Base-by-base conservation (phyloP, 352 stramenopile genomes). In the Globisporangium acanthophoron region DNA sequence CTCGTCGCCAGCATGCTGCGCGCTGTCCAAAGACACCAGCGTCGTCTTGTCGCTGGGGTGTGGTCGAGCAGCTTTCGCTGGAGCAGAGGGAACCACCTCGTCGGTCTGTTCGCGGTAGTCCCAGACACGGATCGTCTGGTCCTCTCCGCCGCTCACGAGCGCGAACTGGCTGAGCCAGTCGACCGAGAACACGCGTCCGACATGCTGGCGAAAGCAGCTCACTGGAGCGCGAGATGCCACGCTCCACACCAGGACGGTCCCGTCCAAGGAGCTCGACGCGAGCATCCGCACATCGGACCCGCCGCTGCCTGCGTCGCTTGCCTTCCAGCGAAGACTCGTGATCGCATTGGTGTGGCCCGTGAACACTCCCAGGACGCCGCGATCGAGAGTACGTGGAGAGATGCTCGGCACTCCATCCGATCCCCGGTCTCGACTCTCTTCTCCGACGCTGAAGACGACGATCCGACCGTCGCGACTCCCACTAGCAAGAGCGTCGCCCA, bases 61-160 rank as follows among this genome's bases (percentile, higher is more conserved):
- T 33, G n/a, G 7, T 51, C 29, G 3, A 5, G n/a, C n/a, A 31
- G 33, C 21, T 16, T 41, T 49, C 29, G 33, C 8, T 4, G 9
- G 15, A 21, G 24, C 24, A 1, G 7, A 18, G 2, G 7, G 12
- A 8, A 7, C 21, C 3, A 41, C 11, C 52, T 44, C 20, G 1
- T 64, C 52, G 12, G 56, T 43, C 21, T 81, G 74, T 0, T 69
- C 45, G 54, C 54, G 67, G n/a, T 73, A 77, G 31, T 78, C 61
- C 83, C 83, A 93, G 12, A 87, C 15, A 5, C 80, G 78, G 24
- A 87, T 66, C 3, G 78, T 80, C 62, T 93, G 84, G 46, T 90
- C 80, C 21, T 91, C 80, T 27, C 79, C 77, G 20, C 76, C 77
- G 31, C 75, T 89, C n/a, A 73, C 69, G 1, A 93, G 55, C 0